Percentiles rank a stretch among this genome's conserved stretches.
These are phyloP conservation scores for Aspergillus luchuensis DNA, from an alignment of 2,329 filamentous ascomycete species.

Conservation along the genomic window DNA sequence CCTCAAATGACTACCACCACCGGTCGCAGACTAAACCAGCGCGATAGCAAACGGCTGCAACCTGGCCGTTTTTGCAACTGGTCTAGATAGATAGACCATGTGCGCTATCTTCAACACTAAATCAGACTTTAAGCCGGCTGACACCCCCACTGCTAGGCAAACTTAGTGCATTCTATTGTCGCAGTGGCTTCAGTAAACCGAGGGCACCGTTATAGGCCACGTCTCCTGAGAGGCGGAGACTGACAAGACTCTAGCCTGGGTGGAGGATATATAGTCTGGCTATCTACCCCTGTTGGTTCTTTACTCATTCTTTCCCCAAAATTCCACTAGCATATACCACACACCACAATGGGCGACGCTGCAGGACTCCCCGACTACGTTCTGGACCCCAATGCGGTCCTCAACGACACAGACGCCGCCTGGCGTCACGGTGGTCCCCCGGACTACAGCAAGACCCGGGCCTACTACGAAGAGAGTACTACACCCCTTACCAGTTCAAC, in stretches of 20 bases:
- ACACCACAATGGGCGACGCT: conserved; percentile 9
- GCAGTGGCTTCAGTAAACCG: not conserved
- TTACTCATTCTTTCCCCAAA: no score
- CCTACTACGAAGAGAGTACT: conserved; percentile 62
- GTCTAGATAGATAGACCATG: not conserved
- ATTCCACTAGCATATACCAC: not conserved
- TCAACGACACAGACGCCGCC: conserved; percentile 54
- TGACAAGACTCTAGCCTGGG: not conserved
- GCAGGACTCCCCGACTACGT: conserved; percentile 58
- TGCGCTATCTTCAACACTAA: conserved; percentile 1
- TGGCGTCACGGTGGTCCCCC: conserved; percentile 65
- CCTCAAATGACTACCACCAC: not conserved
- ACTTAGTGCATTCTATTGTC: not conserved
- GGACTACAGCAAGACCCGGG: conserved; percentile 66
- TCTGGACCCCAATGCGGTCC: conserved; percentile 59
- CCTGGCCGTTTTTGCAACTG: not conserved
- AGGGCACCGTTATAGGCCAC: not conserved
- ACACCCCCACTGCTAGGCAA: not conserved
- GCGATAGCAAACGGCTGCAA: not conserved
- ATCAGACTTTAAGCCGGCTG: not conserved
- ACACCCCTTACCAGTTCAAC: conserved; percentile 2
- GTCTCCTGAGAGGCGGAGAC: not conserved
- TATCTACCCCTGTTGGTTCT: not conserved
- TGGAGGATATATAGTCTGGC: not conserved
- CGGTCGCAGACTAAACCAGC: not conserved